phyloP scores from a whole-genome alignment of 371 early-diverging fungal genomes.

The Saksenaea oblongispora region DNA sequence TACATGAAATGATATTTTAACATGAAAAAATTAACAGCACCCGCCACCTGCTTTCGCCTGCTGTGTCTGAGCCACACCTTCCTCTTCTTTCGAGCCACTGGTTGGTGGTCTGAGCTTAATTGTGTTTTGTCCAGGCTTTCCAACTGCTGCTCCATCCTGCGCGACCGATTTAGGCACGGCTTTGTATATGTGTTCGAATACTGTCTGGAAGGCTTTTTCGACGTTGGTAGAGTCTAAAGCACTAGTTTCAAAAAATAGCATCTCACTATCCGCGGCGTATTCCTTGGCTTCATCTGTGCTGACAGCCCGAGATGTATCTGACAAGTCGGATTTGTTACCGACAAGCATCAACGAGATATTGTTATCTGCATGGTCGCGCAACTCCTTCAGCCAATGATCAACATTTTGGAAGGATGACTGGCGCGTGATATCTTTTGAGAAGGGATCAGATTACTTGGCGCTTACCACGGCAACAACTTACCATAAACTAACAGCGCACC shows the following conservation, averaged over 20 bases:
- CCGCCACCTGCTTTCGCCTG: constrained; percentile 18
- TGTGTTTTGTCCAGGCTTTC: constrained; percentile 27
- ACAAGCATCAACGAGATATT: constrained; percentile 92
- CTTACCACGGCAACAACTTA: constrained; percentile 8
- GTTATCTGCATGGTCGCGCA: constrained; percentile 94
- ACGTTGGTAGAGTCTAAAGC: constrained; percentile 93
- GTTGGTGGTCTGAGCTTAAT: constrained; percentile 36
- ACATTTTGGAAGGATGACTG: constrained; percentile 90
- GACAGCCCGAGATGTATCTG: constrained; percentile 54
- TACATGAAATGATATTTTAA: neutral
- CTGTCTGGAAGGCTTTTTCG: constrained; percentile 80
- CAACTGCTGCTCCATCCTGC: constrained; percentile 11
- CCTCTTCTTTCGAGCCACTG: constrained; percentile 3
- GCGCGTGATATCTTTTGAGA: constrained; percentile 85
- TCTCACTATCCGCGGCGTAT: constrained; percentile 81
- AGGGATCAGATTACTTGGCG: neutral
- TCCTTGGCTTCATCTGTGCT: constrained; percentile 47
- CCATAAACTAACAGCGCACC: constrained; percentile 49
- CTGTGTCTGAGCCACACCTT: constrained; percentile 9
- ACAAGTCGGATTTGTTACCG: constrained; percentile 99
- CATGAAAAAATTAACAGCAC: constrained; percentile 19
- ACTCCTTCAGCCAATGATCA: constrained; percentile 95
- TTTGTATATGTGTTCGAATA: constrained; percentile 27
- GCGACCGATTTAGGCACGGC: constrained; percentile 32
- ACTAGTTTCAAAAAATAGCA: constrained; percentile 93